Conservation (phyloP, 177 flowering plant species). For the Vitis hybrid region DNA sequence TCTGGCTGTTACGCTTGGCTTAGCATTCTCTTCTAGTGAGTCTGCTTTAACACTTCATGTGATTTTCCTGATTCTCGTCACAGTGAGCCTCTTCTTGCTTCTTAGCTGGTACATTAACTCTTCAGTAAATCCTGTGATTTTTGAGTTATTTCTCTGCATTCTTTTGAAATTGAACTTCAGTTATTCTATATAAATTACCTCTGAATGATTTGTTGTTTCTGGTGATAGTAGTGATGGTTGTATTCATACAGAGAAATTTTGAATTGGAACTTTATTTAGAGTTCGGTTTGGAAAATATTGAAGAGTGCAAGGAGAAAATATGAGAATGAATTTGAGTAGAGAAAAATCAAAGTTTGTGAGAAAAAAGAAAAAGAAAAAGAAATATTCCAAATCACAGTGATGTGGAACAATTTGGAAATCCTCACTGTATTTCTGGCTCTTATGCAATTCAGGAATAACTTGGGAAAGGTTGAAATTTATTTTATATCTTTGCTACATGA, state of each 20-base stretch:
- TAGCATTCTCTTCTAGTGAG: conserved; percentile 74
- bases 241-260: not conserved
- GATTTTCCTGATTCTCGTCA: conserved; percentile 51
- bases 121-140: not conserved
- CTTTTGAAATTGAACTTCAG: not conserved
- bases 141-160: not conserved
- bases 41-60: conserved; percentile 64
- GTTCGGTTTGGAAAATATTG: too few species aligned
- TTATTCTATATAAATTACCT: too few species aligned
- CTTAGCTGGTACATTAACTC: conserved; percentile 56
- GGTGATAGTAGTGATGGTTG: not conserved
- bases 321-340: too few species aligned
- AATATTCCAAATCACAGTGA: too few species aligned
- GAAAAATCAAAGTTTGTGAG: too few species aligned
- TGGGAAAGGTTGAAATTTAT: too few species aligned
- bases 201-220: not conserved
- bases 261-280: not conserved
- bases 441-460: too few species aligned
- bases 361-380: too few species aligned
- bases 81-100: conserved; percentile 67
- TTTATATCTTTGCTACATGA: too few species aligned
- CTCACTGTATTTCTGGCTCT: too few species aligned
- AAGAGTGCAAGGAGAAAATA: too few species aligned
- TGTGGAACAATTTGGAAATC: too few species aligned
- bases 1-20: conserved; percentile 64